A percentile compares a stretch with the other conserved stretches of the same genome.
phyloP scores from a whole-genome alignment of 2,329 filamentous ascomycete species.

The Pseudophaeomoniella oleicola region DNA sequence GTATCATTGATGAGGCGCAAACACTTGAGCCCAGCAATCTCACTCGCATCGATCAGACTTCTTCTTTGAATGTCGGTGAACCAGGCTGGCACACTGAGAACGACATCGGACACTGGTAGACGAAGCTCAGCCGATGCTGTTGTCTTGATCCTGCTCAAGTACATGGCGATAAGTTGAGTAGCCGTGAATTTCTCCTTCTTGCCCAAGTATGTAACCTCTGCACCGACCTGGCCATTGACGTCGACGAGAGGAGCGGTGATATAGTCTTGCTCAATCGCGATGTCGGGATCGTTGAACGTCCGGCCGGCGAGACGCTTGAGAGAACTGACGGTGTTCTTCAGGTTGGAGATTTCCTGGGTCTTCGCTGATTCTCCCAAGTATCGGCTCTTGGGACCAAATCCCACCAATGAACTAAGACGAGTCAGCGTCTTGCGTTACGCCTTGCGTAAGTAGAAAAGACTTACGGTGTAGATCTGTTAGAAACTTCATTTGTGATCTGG shows the following conservation, averaged over 20 bases:
- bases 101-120: slow-evolving; percentile 81
- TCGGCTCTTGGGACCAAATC: slow-evolving; percentile 85
- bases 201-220: slow-evolving; percentile 81
- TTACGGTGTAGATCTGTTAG: slow-evolving; percentile 95
- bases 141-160: slow-evolving; percentile 82
- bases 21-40: slow-evolving; percentile 84
- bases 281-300: slow-evolving; percentile 74
- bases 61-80: slow-evolving; percentile 92
- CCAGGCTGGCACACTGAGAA: slow-evolving; percentile 90
- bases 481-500: slow-evolving; percentile 97
- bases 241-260: slow-evolving; percentile 77
- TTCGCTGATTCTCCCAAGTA: slow-evolving; percentile 92
- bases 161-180: slow-evolving; percentile 89
- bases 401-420: slow-evolving; percentile 63
- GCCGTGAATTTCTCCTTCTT: slow-evolving; percentile 94
- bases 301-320: slow-evolving; percentile 89
- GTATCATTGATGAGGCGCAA: slow-evolving; percentile 96
- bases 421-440: slow-evolving; percentile 6
- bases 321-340: slow-evolving; percentile 93
- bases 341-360: slow-evolving; percentile 97
- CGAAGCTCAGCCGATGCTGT: slow-evolving; percentile 78
- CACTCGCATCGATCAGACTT: slow-evolving; percentile 75
- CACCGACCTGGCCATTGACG: slow-evolving; percentile 85
- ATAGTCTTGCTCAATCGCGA: slow-evolving; percentile 83
- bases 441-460: slow-evolving; percentile 27